phyloP scores from a whole-genome alignment of 345 rosid species.

The Barbarea vulgaris region DNA sequence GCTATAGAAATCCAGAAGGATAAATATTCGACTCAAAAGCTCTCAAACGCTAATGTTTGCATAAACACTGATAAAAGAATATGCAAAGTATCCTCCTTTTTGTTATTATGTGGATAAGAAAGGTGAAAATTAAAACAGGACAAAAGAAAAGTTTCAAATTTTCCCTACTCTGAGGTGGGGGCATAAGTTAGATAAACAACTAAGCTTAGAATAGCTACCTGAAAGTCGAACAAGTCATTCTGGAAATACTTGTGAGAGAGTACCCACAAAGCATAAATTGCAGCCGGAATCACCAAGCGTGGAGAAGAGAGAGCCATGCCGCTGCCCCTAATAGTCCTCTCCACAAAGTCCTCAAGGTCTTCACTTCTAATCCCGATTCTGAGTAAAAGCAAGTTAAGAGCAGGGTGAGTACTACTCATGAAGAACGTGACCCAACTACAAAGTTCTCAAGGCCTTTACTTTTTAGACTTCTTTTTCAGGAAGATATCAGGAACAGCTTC shows the following conservation, averaged over 20 bases:
- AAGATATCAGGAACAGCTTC: slow-evolving; percentile 79
- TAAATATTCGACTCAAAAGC: not conserved
- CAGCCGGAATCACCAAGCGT: slow-evolving; percentile 81
- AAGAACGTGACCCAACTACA: not conserved
- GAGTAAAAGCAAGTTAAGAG: slow-evolving; percentile 29
- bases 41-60: not conserved
- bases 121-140: not conserved
- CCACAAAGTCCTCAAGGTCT: slow-evolving; percentile 64
- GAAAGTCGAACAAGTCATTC: slow-evolving; percentile 72
- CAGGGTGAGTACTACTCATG: not conserved
- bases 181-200: not conserved
- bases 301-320: slow-evolving; percentile 88
- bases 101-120: not conserved
- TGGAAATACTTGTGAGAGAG: slow-evolving; percentile 64
- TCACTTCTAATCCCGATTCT: slow-evolving; percentile 89
- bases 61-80: not conserved
- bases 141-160: not conserved
- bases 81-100: not conserved
- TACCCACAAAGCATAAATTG: slow-evolving; percentile 74
- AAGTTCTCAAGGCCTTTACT: slow-evolving; percentile 42
- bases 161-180: not conserved
- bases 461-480: slow-evolving; percentile 64
- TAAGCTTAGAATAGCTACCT: slow-evolving; percentile 51
- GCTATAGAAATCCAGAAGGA: not conserved
- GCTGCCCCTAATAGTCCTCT: slow-evolving; percentile 71